A percentile compares a stretch with the other conserved stretches of the same genome.
Evolutionary conservation across 1,284 basidiomycete genomes (phyloP).

Genomic region (Meira nashicola): DNA sequence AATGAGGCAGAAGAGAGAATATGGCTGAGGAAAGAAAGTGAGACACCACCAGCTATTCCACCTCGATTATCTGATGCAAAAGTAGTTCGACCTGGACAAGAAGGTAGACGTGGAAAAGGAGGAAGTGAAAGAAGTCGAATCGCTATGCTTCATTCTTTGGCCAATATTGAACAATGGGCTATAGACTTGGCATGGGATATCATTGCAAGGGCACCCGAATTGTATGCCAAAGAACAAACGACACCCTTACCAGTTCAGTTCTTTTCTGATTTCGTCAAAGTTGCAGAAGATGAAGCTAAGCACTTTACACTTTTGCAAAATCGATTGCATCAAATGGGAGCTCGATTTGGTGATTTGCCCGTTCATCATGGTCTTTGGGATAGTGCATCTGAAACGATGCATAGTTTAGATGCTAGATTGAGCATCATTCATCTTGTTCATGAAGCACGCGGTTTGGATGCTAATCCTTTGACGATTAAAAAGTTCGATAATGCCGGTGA

Average conservation of each 20-base stretch:
- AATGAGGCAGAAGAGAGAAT: slow-evolving; percentile 13
- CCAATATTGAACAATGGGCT: slow-evolving; percentile 88
- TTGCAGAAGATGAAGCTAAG: slow-evolving; percentile 75
- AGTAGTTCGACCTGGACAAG: slow-evolving; percentile 63
- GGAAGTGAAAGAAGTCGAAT: slow-evolving; percentile 64
- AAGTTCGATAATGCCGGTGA: slow-evolving; percentile 70
- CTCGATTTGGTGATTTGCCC: slow-evolving; percentile 64
- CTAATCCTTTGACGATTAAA: slow-evolving; percentile 71
- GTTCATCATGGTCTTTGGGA: slow-evolving; percentile 65
- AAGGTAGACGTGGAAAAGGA: slow-evolving; percentile 61
- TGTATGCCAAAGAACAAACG: slow-evolving; percentile 28
- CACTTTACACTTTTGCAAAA: slow-evolving; percentile 57
- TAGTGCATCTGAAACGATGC: slow-evolving; percentile 68
- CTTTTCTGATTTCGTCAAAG: slow-evolving; percentile 52
- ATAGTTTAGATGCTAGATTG: slow-evolving; percentile 65
- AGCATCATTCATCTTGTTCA: slow-evolving; percentile 83
- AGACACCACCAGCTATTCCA: slow-evolving; percentile 65
- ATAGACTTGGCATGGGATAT: slow-evolving; percentile 58
- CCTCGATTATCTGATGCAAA: slow-evolving; percentile 57
- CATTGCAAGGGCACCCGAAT: slow-evolving; percentile 61
- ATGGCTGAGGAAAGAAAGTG: slow-evolving; percentile 27
- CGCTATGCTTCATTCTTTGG: slow-evolving; percentile 73
- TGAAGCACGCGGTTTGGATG: slow-evolving; percentile 79
- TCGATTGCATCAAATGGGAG: slow-evolving; percentile 61
- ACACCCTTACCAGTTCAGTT: slow-evolving; percentile 41